Evolutionary conservation across 2,329 filamentous ascomycete species (phyloP).

Genomic region (Aureobasidium lini): DNA sequence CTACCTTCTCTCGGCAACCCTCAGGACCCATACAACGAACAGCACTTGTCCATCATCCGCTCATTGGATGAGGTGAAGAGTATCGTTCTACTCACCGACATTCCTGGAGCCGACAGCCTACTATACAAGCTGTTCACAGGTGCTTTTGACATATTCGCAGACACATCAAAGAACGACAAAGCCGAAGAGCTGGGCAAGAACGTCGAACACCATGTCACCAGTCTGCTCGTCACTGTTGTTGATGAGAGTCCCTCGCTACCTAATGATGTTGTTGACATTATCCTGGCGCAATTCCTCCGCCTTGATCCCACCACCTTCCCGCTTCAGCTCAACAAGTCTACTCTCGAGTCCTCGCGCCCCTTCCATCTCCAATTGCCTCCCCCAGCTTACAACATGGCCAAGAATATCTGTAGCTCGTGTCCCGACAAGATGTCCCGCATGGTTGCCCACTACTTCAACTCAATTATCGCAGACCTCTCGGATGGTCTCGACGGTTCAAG

Average conservation of each 20-base stretch:
- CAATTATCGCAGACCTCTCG: conserved; percentile 83
- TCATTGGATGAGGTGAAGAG: conserved; percentile 92
- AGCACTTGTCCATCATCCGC: conserved; percentile 84
- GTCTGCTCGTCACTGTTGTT: conserved; percentile 74
- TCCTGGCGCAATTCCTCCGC: conserved; percentile 91
- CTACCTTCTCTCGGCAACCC: conserved; percentile 81
- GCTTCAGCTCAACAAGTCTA: conserved; percentile 37
- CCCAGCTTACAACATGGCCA: conserved; percentile 92
- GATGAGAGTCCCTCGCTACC: conserved; percentile 77
- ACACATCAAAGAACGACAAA: conserved; percentile 62
- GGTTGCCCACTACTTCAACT: conserved; percentile 93
- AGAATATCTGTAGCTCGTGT: conserved; percentile 81
- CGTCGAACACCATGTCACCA: conserved; percentile 86
- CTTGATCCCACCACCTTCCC: conserved; percentile 59
- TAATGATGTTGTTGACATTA: conserved; percentile 76
- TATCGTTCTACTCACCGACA: conserved; percentile 81
- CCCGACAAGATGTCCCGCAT: conserved; percentile 92
- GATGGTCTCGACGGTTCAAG: conserved; percentile 22
- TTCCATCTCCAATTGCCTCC: conserved; percentile 80
- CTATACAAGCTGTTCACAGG: conserved; percentile 75
- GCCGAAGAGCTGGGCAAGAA: conserved; percentile 86
- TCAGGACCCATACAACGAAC: conserved; percentile 80
- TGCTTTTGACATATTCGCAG: conserved; percentile 87
- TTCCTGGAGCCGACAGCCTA: conserved; percentile 72
- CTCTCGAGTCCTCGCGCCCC: conserved; percentile 11